These are phyloP conservation scores for Trypanosoma conorhini DNA, from an alignment of 208 protist genomes.

Conservation along the genomic window DNA sequence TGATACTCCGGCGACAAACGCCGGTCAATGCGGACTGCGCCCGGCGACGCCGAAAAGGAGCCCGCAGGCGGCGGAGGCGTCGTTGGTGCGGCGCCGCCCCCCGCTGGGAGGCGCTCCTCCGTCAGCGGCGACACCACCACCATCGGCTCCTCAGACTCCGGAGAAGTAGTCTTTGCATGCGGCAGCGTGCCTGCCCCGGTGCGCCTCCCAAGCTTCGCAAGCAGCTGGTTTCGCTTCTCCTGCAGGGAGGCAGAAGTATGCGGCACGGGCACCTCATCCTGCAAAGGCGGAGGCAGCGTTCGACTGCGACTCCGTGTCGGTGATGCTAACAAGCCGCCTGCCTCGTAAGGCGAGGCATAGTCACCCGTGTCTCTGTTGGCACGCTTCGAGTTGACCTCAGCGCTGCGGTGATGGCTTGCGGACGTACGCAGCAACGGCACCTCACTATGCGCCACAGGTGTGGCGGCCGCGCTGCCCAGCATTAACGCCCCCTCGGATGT, in stretches of 20 bases:
- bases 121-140: slow-evolving; percentile 25
- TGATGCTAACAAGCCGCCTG: not conserved
- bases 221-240: slow-evolving; percentile 16
- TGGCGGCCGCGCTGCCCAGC: not conserved
- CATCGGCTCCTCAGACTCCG: not conserved
- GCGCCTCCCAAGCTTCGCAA: slow-evolving; percentile 4
- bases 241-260: slow-evolving; percentile 5
- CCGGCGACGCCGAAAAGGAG: not conserved
- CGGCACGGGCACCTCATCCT: not conserved
- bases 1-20: slow-evolving; percentile 25
- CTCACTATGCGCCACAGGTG: not conserved
- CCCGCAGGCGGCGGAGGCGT: not conserved
- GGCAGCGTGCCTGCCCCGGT: not conserved
- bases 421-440: not conserved
- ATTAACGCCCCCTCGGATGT: slow-evolving; percentile 28
- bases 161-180: not conserved
- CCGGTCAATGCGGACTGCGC: slow-evolving; percentile 10
- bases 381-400: not conserved
- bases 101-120: slow-evolving; percentile 6
- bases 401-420: not conserved
- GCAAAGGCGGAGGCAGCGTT: slow-evolving; percentile 7
- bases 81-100: not conserved
- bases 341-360: not conserved
- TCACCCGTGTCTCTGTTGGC: not conserved
- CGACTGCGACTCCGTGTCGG: slow-evolving; percentile 13